phyloP scores from a whole-genome alignment of 768 basidiomycete genomes.

The Pulveroboletus frians region DNA sequence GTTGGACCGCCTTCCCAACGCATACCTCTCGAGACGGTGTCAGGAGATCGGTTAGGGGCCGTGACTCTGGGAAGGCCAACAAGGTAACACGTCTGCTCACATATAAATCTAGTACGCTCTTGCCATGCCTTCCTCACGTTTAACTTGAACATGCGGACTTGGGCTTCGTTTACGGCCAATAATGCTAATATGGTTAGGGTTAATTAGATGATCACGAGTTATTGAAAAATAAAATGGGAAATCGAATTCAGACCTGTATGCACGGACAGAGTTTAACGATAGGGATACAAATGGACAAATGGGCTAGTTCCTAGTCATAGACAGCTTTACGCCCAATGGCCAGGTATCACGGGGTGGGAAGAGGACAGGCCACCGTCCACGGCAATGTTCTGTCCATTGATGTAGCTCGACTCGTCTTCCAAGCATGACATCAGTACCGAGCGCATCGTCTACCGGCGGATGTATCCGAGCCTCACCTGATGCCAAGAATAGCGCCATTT shows the following conservation, averaged over 20 bases:
- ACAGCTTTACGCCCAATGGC: constrained; percentile 53
- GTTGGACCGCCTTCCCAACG: neutral
- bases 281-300: neutral
- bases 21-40: neutral
- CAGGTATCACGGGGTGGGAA: constrained; percentile 75
- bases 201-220: neutral
- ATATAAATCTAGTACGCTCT: too few relatives aligned
- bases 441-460: neutral
- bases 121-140: neutral
- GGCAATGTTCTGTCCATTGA: constrained; percentile 84
- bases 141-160: neutral
- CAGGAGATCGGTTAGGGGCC: neutral
- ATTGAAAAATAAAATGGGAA: neutral
- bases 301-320: neutral
- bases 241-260: neutral
- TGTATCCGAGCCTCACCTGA: constrained; percentile 51
- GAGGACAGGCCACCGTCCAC: constrained; percentile 84
- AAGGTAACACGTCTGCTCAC: neutral
- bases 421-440: constrained; percentile 6
- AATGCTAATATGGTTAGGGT: neutral
- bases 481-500: constrained; percentile 79
- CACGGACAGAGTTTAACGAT: too few relatives aligned
- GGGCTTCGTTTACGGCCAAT: too few relatives aligned
- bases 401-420: constrained; percentile 82
- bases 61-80: neutral